Evolutionary conservation across 1,284 basidiomycete genomes (phyloP), one percentile per base, ranked within the genome.

Genomic region (Ustilago hordei): DNA sequence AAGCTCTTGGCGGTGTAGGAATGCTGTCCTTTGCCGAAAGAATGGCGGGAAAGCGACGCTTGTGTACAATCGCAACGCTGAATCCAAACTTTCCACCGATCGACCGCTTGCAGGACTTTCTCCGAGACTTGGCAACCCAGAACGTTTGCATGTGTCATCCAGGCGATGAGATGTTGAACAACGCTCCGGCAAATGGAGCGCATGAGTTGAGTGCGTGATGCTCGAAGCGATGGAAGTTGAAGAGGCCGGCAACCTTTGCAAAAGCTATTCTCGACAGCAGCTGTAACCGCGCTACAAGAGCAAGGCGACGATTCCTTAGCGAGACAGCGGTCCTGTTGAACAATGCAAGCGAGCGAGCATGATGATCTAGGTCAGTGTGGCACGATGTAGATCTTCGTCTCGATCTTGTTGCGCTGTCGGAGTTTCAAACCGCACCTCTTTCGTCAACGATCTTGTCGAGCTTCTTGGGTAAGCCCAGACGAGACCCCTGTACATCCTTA

Each of bases 1-100:
- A 64, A 59, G 32, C 39, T 64, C 28, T 64, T 31, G 47, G 55
- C 63, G 63, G 56, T 58, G 63, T 64, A 11, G 13, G 43, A 63
- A 63, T 17, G 35, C 39, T 31, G 4, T 8, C 23, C 56, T 35
- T 48, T 58, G 43, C 43, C 56, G 56, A 58, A 48, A 9, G 41
- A 7, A 34, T 15, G 28, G 39, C 41, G 28, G 41, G n/a, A 15
- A 19, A 45, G n/a, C 43, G 7, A 8, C 13, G 8, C 43, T 45
- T 19, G 2, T 19, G 43, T 11, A 45, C 13, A 17, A 17, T 45
- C n/a, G 23, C 54, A 36, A 28, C 19, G n/a, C n/a, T 1, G 6
- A 28, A 19, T 28, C 36, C 19, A 3, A 39, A 34, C 6, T 15
- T 13, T 39, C 23, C 6, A n/a, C 39, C n/a, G 9, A 23, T 28